A percentile compares a stretch with the other conserved stretches of the same genome.
phyloP scores from a whole-genome alignment of 2,329 filamentous ascomycete species.

The Pyricularia grisea region DNA sequence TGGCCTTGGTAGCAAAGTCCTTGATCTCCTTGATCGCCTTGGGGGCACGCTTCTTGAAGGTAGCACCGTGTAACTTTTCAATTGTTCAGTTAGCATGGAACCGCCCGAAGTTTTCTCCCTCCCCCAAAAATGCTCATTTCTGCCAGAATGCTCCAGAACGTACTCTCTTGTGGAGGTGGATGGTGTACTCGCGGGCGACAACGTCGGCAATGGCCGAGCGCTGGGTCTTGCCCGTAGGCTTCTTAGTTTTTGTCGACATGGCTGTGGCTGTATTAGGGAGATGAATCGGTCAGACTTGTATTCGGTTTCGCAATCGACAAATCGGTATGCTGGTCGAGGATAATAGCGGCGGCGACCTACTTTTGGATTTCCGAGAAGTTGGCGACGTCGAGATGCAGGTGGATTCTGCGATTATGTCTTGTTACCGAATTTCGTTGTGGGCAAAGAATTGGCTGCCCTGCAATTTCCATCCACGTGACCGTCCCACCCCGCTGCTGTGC shows the following conservation, averaged over 20 bases:
- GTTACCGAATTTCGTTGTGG: not conserved
- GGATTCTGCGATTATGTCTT: not conserved
- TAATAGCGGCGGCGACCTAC: not conserved
- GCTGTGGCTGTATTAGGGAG: slow-evolving; percentile 19
- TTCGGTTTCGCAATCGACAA: not conserved
- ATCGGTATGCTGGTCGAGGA: not conserved
- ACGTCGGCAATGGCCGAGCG: slow-evolving; percentile 98
- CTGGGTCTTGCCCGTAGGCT: slow-evolving; percentile 57
- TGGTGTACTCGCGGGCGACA: slow-evolving; percentile 99
- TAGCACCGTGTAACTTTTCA: slow-evolving; percentile 79
- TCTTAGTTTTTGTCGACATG: slow-evolving; percentile 61
- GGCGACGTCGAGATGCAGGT: not conserved
- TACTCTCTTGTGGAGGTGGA: slow-evolving; percentile 99
- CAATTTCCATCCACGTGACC: not conserved
- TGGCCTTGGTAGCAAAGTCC: slow-evolving; percentile 82
- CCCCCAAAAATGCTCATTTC: not conserved
- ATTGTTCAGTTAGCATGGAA: slow-evolving; percentile 22
- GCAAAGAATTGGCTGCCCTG: slow-evolving; percentile 1
- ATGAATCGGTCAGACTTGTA: not conserved
- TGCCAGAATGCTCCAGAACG: slow-evolving; percentile 28
- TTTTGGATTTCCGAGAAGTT: not conserved
- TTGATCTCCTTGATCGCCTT: slow-evolving; percentile 99
- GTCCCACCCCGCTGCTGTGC: not conserved
- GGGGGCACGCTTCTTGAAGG: slow-evolving; percentile 99
- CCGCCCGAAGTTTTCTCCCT: too few species aligned